Base-by-base conservation (phyloP, 2,329 filamentous ascomycete species). In the Fusarium falciforme region DNA sequence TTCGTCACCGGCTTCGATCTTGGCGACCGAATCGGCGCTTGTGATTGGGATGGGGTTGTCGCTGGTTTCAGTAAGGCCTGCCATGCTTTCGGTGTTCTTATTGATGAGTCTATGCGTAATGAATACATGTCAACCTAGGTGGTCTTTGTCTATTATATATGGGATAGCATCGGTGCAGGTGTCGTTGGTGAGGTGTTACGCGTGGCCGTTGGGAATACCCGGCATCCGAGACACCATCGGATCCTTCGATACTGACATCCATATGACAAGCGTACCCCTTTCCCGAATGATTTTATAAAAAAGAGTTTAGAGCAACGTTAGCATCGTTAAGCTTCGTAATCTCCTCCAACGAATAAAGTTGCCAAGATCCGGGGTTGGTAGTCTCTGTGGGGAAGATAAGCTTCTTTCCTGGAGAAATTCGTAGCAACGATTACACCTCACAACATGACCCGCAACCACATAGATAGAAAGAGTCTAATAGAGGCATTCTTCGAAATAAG, bases 351-450 rank as follows among this genome's bases (percentile, higher is more conserved):
- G 5, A 55, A 27, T 11, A 36, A 31, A 8, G 20, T 54, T 40
- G 61, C 61, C 61, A 63, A 63, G 61, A 63, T 63, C 47, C 35
- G 61, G 61, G 61, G 61, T 55, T 40, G n/a, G 16, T 44, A 42
- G 40, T 27, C 8, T n/a, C 4, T 47, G 61, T 54, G 47, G 61
- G 61, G 61, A 63, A 63, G 47, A n/a, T 27, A 36, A n/a, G 47
- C 47, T 31, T 54, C 25, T n/a, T 49, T 25, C 16, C 4, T 25
- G 20, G 7, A 27, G 22, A 8, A 17, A 52, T 47, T 8, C 3
- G 12, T 10, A 17, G 5, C 16, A 31, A 31, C 9, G 4, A 52
- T n/a, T n/a, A 35, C 8, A n/a, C 25, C n/a, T 7, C 25, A n/a
- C 14, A 6, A 17, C 10, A 27, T 9, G 44, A 6, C 6, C 16